phyloP scores from a whole-genome alignment of 2,329 filamentous ascomycete genomes.

The Neonectria faginata region DNA sequence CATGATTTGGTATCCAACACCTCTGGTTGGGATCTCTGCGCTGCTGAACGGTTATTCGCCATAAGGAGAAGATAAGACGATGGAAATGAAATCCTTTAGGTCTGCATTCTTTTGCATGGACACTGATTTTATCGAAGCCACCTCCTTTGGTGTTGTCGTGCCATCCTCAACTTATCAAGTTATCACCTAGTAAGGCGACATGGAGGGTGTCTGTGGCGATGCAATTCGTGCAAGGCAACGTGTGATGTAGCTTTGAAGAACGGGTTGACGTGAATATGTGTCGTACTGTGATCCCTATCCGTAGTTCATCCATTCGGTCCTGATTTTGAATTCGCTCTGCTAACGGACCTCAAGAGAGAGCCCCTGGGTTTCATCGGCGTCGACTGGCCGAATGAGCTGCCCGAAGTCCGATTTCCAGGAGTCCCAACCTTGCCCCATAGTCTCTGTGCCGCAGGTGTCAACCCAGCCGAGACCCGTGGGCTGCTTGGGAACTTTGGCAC shows the following conservation, averaged over 20 bases:
- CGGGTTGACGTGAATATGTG: not conserved
- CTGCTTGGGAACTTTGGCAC: conserved; percentile 79
- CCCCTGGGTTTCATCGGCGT: conserved; percentile 55
- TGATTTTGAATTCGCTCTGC: conserved; percentile 41
- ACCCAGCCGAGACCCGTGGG: conserved; percentile 64
- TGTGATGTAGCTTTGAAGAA: not conserved
- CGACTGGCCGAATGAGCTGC: conserved; percentile 50
- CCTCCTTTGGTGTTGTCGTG: not conserved
- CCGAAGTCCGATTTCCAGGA: conserved; percentile 51
- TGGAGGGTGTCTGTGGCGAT: not conserved
- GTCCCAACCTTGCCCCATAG: conserved; percentile 72
- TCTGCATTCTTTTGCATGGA: not conserved
- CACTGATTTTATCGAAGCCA: not conserved
- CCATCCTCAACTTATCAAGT: not conserved
- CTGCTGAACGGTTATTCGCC: not conserved
- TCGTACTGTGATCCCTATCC: not conserved
- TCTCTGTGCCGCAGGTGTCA: conserved; percentile 81
- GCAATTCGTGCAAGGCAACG: too few relatives aligned
- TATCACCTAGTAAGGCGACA: not conserved
- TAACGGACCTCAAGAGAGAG: conserved; percentile 53
- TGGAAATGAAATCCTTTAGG: not conserved
- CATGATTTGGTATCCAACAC: not conserved
- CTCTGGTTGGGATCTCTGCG: not conserved
- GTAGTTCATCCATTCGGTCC: conserved; percentile 20
- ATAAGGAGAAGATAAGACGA: not conserved